Conservation (phyloP, 2,329 filamentous ascomycete genomes). For the Epichloe coenophiala region DNA sequence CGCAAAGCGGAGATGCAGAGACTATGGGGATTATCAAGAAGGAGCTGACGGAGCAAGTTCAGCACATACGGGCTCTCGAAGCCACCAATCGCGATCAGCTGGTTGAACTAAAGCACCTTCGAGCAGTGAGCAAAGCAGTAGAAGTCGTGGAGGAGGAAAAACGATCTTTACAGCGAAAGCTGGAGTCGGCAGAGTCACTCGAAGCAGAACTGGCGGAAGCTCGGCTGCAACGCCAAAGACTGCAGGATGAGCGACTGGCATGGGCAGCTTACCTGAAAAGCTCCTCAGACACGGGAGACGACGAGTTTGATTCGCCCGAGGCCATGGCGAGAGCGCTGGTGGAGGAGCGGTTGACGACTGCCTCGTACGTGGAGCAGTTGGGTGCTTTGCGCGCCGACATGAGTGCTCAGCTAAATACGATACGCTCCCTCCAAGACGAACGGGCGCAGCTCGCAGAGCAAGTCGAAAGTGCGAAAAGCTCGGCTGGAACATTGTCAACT, state of each 20-base stretch:
- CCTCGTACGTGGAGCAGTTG: constrained; percentile 66
- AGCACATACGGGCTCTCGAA: constrained; percentile 80
- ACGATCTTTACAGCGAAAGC: constrained; percentile 60
- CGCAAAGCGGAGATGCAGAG: constrained; percentile 75
- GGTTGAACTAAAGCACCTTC: constrained; percentile 66
- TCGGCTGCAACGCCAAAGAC: constrained; percentile 66
- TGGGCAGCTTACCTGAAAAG: constrained; percentile 79
- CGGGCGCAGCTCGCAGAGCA: constrained; percentile 51
- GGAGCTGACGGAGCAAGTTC: constrained; percentile 81
- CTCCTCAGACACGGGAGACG: constrained; percentile 44
- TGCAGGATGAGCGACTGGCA: constrained; percentile 76
- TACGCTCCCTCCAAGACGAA: constrained; percentile 59
- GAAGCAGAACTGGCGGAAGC: constrained; percentile 68
- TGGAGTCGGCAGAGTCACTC: constrained; percentile 61
- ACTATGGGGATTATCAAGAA: constrained; percentile 74
- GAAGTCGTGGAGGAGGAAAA: constrained; percentile 96
- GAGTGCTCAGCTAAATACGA: constrained; percentile 59
- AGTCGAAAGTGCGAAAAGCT: constrained; percentile 52
- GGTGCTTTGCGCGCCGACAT: constrained; percentile 70
- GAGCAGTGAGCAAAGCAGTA: constrained; percentile 72
- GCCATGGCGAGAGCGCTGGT: constrained; percentile 74
- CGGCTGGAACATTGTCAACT: constrained; percentile 30
- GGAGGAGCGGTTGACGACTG: constrained; percentile 66
- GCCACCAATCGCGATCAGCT: constrained; percentile 66
- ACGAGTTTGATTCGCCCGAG: constrained; percentile 79